Evolutionary conservation across 768 basidiomycete genomes (phyloP).

Genomic region (Rubroboletus satanas): DNA sequence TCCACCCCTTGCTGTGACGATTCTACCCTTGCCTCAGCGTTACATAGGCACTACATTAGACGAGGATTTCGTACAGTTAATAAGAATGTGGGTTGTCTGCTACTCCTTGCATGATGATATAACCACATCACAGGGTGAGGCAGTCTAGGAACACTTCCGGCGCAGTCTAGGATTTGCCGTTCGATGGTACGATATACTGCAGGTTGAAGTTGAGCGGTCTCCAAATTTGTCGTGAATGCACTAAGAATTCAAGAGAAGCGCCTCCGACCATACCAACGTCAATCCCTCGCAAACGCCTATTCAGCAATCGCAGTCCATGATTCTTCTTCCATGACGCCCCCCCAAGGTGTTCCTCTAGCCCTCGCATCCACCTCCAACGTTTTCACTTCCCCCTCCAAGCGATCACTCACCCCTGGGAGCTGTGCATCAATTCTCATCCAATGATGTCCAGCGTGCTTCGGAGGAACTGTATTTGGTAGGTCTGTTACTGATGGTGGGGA

Average conservation of each 20-base stretch:
- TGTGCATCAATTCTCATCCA: background rate
- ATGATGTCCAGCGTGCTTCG: background rate
- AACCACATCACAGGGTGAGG: slow-evolving; percentile 15
- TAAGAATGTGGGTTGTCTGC: background rate
- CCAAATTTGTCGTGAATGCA: background rate
- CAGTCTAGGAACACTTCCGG: slow-evolving; percentile 31
- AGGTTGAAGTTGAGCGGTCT: slow-evolving; percentile 9
- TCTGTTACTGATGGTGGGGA: background rate
- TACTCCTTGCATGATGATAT: no score
- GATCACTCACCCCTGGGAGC: no score
- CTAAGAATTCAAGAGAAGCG: no score
- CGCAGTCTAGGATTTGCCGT: slow-evolving; percentile 22
- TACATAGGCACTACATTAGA: background rate
- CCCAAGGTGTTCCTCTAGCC: no score
- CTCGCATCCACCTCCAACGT: no score
- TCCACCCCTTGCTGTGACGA: no score
- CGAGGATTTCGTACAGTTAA: background rate
- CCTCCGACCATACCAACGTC: no score
- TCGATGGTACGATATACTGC: slow-evolving; percentile 30
- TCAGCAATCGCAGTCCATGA: no score
- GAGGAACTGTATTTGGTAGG: background rate
- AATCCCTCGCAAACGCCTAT: no score
- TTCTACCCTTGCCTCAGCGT: background rate
- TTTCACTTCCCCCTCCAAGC: no score
- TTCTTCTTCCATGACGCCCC: no score